Evolutionary conservation across 352 stramenopile genomes (phyloP), one percentile per base, ranked within the genome.

Genomic region (Phytopythium mirpurense): DNA sequence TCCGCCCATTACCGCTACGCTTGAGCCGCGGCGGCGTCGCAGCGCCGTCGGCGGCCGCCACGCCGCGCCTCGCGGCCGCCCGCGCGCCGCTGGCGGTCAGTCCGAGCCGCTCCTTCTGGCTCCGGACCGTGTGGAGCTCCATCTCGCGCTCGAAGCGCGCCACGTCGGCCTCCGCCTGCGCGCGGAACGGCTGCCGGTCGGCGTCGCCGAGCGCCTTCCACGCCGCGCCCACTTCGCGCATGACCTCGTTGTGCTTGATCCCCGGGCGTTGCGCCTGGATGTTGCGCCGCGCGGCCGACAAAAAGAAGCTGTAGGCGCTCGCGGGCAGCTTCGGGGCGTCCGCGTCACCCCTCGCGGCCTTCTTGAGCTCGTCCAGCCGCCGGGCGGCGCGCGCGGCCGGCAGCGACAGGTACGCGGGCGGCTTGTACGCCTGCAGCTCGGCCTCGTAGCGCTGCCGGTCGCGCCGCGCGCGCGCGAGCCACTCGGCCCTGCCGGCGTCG

Each of bases 61-160:
- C 2, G 5, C 37, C 15, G 4, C 3, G 16, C 24, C 18, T 47
- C 4, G 9, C 21, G 2, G 35, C 43, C 18, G 34, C 57, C 24
- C 34, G 53, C 26, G 40, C 37, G 12, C 14, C 32, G 18, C 38
- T 46, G 6, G 49, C 26, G 12, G 21, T 61, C 27, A 37, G 29
- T 7, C 44, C 44, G 16, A 36, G 24, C 16, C 16, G 19, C 27
- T 51, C 24, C 18, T 36, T 34, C 4, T 36, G 44, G 44, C 27
- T 51, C 15, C 26, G 23, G 16, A 51, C 26, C 5, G 57, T 16
- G 42, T 78, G 57, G 32, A 15, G 26, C 26, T 83, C 71, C 76
- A 87, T 87, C 35, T 81, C 70, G 14, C 44, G 56, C 18, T 74
- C 51, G 24, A 87, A 85, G 23, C 76, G 70, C 12, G 70, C 58